phyloP scores from a whole-genome alignment of 2,329 filamentous ascomycete species.

The Dothideomycetes sp. region DNA sequence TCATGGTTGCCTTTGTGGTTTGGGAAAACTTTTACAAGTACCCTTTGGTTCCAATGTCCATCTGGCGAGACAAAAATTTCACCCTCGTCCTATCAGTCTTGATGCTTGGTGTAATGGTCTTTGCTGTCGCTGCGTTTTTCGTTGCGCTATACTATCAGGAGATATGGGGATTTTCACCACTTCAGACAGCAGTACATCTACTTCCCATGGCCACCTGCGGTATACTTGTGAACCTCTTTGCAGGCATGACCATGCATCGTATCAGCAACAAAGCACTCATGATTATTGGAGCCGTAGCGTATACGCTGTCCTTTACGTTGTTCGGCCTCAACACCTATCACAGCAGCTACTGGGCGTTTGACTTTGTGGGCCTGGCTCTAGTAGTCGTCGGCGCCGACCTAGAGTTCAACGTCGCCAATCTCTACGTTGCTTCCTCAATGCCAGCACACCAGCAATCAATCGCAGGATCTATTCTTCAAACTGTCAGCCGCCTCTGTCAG shows the following conservation, averaged over 20 bases:
- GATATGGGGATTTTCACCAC: conserved; percentile 41
- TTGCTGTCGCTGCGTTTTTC: conserved; percentile 54
- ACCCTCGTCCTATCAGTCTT: conserved; percentile 50
- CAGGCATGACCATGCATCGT: conserved; percentile 51
- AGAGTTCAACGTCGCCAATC: conserved; percentile 63
- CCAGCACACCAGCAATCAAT: conserved; percentile 55
- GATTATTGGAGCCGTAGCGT: conserved; percentile 39
- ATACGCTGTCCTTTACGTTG: conserved; percentile 41
- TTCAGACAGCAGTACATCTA: conserved; percentile 53
- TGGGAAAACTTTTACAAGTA: conserved; percentile 50
- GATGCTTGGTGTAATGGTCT: conserved; percentile 54
- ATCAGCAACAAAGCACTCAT: conserved; percentile 58
- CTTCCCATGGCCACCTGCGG: conserved; percentile 58
- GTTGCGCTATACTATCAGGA: conserved; percentile 57
- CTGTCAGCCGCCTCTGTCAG: conserved; percentile 50
- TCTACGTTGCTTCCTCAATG: conserved; percentile 61
- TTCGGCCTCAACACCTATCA: conserved; percentile 47
- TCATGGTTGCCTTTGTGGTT: conserved; percentile 49
- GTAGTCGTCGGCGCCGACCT: conserved; percentile 59
- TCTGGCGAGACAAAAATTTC: conserved; percentile 56
- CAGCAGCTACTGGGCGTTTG: conserved; percentile 55
- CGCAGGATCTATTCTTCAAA: conserved; percentile 60
- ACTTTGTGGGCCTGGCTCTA: conserved; percentile 53
- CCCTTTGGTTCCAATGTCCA: conserved; percentile 44
- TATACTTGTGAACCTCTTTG: conserved; percentile 54